Evolutionary conservation across 768 basidiomycete genomes (phyloP).

Genomic region (Podaxis rugospora): DNA sequence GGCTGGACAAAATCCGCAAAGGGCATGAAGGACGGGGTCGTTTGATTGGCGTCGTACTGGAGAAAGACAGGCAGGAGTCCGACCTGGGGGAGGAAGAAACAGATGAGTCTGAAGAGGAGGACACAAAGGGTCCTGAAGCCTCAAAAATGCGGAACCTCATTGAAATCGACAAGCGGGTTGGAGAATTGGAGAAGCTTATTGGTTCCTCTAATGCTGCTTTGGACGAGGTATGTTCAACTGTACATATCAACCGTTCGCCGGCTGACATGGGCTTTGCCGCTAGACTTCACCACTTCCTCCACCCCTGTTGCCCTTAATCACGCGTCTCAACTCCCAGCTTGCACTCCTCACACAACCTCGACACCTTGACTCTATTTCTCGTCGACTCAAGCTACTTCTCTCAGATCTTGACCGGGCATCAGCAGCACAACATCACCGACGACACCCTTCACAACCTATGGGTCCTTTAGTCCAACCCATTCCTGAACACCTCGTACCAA

Average conservation of each 20-base stretch:
- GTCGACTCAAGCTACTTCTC: conserved; percentile 86
- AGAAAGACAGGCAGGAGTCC: conserved; percentile 21
- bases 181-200: conserved; percentile 76
- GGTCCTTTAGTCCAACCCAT: conserved; percentile 23
- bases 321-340: conserved; percentile 80
- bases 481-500: conserved; percentile 62
- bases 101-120: conserved; percentile 7
- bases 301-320: conserved; percentile 78
- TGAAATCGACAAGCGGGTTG: conserved; percentile 81
- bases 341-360: conserved; percentile 90
- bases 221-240: conserved; percentile 63
- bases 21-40: conserved; percentile 62
- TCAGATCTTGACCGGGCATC: conserved; percentile 88
- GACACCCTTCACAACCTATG: conserved; percentile 38
- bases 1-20: conserved; percentile 64
- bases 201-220: conserved; percentile 76
- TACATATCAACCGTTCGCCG: neutral
- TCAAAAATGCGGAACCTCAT: conserved; percentile 48
- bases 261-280: neutral
- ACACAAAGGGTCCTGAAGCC: conserved; percentile 19
- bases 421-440: conserved; percentile 43
- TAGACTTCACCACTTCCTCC: conserved; percentile 72
- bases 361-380: conserved; percentile 92
- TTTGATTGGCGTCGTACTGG: conserved; percentile 56
- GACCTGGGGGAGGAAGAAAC: conserved; percentile 13